Percentiles rank a stretch among this genome's conserved stretches.
phyloP scores from a whole-genome alignment of 2,329 filamentous ascomycete genomes.

The Cylindrodendrum hubeiense region DNA sequence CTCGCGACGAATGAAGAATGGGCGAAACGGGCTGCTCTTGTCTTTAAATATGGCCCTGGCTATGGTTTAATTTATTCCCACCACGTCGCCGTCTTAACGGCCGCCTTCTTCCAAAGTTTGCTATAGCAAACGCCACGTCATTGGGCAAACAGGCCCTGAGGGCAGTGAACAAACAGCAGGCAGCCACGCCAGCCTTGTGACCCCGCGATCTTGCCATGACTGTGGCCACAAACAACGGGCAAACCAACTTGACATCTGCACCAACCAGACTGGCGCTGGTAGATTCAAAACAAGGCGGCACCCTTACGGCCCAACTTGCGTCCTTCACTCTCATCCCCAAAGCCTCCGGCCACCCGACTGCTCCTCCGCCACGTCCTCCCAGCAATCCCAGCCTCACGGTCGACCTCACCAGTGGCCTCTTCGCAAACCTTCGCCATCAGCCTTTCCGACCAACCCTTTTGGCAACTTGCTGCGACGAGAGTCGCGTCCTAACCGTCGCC shows the following conservation, averaged over 20 bases:
- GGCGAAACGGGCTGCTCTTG: not conserved
- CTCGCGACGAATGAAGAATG: not conserved
- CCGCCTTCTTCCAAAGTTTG: not conserved
- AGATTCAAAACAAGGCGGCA: not conserved
- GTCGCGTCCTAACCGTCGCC: not conserved
- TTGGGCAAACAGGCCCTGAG: not conserved
- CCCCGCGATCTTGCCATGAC: not conserved
- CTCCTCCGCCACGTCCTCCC: not conserved
- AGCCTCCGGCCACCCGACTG: too few species aligned
- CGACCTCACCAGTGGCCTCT: not conserved
- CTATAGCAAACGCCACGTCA: not conserved
- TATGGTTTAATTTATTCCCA: not conserved
- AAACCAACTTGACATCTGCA: not conserved
- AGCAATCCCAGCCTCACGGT: not conserved
- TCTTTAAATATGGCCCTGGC: too few species aligned
- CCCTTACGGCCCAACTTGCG: not conserved
- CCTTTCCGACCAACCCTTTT: not conserved
- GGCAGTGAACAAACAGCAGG: not conserved
- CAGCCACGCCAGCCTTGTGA: conserved; percentile 1
- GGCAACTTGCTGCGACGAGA: not conserved
- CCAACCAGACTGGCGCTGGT: not conserved
- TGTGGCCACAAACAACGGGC: not conserved
- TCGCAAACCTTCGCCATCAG: not conserved
- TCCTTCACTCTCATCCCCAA: not conserved
- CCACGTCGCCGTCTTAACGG: not conserved